Evolutionary conservation across 2,329 filamentous ascomycete genomes (phyloP).

Genomic region (Sclerotinia subarctica): DNA sequence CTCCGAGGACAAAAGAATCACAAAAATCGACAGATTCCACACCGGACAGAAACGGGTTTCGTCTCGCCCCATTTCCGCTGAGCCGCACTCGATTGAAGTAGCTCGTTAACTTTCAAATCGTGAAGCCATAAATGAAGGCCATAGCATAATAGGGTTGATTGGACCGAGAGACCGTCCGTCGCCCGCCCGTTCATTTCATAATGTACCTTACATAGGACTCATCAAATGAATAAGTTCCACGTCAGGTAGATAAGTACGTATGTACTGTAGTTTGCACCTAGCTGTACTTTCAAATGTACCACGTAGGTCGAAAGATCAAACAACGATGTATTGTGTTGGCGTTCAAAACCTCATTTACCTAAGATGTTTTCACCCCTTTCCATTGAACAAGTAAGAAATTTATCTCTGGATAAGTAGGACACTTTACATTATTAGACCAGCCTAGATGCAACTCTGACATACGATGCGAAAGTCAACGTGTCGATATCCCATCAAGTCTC

Average conservation of each 20-base stretch:
- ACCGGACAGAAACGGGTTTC: not conserved
- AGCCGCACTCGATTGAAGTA: not conserved
- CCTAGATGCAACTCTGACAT: not conserved
- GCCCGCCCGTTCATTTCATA: not conserved
- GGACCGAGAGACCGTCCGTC: not conserved
- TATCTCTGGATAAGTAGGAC: not conserved
- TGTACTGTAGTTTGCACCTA: not conserved
- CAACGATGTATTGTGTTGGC: not conserved
- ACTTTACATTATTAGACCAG: slow-evolving; percentile 1
- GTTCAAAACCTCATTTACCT: not conserved
- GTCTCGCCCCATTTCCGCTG: not conserved
- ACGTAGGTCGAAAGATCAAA: not conserved
- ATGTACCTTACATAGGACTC: not conserved
- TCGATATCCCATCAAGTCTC: not conserved
- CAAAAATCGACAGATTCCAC: not conserved
- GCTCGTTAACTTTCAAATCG: not conserved
- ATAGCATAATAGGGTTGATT: not conserved
- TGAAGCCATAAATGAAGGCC: not conserved
- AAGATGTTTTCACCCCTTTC: not conserved
- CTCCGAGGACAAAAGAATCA: not conserved
- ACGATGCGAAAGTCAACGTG: not conserved
- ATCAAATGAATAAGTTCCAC: not conserved
- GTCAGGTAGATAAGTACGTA: not conserved
- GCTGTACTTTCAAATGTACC: not conserved
- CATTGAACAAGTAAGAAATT: not conserved